Percentiles rank a stretch among this genome's conserved stretches.
Evolutionary conservation across 306 rosid genomes (phyloP).

Genomic region (Delonix regia): DNA sequence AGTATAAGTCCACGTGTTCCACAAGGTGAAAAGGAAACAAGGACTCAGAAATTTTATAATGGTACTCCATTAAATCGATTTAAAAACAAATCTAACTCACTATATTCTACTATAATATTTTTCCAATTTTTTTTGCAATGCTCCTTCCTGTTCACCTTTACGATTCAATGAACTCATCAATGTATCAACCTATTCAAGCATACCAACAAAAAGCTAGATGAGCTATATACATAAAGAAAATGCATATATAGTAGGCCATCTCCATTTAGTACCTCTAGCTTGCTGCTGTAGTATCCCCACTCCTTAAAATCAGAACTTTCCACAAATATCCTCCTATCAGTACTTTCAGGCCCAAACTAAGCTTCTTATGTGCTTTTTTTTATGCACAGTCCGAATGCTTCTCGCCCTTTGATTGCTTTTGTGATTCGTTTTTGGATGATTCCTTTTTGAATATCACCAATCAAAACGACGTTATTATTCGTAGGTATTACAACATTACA

Average conservation of each 20-base stretch:
- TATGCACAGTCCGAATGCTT: conserved; percentile 46
- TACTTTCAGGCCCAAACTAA: conserved; percentile 48
- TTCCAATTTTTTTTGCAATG: conserved; percentile 62
- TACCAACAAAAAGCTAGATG: conserved; percentile 38
- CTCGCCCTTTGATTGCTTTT: conserved; percentile 42
- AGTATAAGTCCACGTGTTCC: background rate
- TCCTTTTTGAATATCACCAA: no score
- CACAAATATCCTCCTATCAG: conserved; percentile 81
- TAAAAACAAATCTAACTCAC: conserved; percentile 55
- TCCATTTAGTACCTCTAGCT: conserved; percentile 70
- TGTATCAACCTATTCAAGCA: conserved; percentile 70
- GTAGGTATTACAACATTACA: no score
- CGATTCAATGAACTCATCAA: conserved; percentile 85
- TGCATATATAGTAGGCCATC: conserved; percentile 19
- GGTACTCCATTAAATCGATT: background rate
- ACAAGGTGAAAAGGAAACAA: background rate
- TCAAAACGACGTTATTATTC: no score
- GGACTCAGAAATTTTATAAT: background rate
- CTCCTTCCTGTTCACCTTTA: conserved; percentile 93
- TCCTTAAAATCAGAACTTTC: conserved; percentile 80
- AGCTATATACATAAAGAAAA: background rate
- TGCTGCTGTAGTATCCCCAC: conserved; percentile 90
- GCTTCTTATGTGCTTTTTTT: conserved; percentile 57
- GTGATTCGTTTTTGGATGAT: conserved; percentile 51
- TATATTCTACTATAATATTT: conserved; percentile 60